Percentiles rank a stretch among this genome's conserved stretches.
Conservation (phyloP, 306 rosid genomes). For the barrel medic (Medicago truncatula) region DNA sequence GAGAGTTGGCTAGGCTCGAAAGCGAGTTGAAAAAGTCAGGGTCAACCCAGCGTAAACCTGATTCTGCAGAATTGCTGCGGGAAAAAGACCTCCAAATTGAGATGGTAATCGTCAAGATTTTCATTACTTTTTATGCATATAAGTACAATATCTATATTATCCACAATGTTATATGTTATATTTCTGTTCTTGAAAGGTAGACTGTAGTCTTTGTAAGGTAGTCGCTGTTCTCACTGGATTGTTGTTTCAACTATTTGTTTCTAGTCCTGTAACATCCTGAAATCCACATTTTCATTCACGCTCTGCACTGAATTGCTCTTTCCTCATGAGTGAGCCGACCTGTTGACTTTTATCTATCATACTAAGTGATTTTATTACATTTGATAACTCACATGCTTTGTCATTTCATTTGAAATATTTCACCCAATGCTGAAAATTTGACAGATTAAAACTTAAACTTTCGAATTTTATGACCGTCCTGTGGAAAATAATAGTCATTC, state of each 20-base stretch:
- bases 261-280: slow-evolving; percentile 17
- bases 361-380: slow-evolving; percentile 7
- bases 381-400: background rate
- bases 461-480: background rate
- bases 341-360: background rate
- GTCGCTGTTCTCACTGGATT: slow-evolving; percentile 11
- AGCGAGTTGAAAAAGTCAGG: slow-evolving; percentile 64
- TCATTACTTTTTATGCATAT: slow-evolving; percentile 3
- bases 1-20: slow-evolving; percentile 80
- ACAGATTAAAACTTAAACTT: background rate
- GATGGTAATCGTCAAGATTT: slow-evolving; percentile 58
- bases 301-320: background rate
- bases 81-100: slow-evolving; percentile 86
- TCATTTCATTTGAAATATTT: background rate
- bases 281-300: slow-evolving; percentile 1
- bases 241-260: slow-evolving; percentile 34
- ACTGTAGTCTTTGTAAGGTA: slow-evolving; percentile 18
- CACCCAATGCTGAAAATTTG: background rate
- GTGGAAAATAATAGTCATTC: background rate
- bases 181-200: slow-evolving; percentile 24
- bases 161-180: slow-evolving; percentile 5
- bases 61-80: slow-evolving; percentile 59
- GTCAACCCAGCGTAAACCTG: slow-evolving; percentile 44
- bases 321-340: background rate
- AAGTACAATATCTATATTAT: background rate